Conservation (phyloP, 352 stramenopile genomes). For the Pythium catenulatum region DNA sequence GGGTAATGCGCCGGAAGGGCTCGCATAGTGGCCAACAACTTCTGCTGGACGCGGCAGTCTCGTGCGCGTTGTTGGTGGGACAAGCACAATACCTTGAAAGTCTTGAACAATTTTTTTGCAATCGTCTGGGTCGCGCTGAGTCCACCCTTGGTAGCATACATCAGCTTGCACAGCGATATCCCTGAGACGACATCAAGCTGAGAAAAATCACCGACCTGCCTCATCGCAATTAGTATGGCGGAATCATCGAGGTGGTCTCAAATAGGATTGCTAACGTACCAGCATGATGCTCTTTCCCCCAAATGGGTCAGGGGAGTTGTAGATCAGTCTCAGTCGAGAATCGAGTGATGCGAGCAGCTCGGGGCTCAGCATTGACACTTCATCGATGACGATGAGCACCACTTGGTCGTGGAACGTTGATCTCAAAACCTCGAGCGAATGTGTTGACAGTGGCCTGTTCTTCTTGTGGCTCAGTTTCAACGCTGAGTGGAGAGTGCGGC, state of each 20-base stretch:
- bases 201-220: slow-evolving; percentile 22
- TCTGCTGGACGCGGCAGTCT: not conserved
- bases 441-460: not conserved
- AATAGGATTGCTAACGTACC: too few species aligned
- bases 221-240: too few species aligned
- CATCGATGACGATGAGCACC: slow-evolving; percentile 25
- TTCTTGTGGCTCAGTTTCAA: not conserved
- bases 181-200: too few species aligned
- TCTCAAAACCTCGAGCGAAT: not conserved
- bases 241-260: too few species aligned
- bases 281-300: slow-evolving; percentile 14
- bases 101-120: not conserved
- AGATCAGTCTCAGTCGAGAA: not conserved
- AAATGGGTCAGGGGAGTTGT: not conserved
- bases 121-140: too few species aligned
- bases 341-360: not conserved
- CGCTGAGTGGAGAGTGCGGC: slow-evolving; percentile 6
- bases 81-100: not conserved
- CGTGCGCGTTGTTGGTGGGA: not conserved
- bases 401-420: not conserved
- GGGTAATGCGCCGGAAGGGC: not conserved
- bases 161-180: too few species aligned
- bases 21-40: not conserved
- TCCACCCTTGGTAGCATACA: too few species aligned
- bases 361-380: slow-evolving; percentile 28